Base-by-base conservation (phyloP, 495 filamentous ascomycete genomes). In the Annulohypoxylon moriforme region DNA sequence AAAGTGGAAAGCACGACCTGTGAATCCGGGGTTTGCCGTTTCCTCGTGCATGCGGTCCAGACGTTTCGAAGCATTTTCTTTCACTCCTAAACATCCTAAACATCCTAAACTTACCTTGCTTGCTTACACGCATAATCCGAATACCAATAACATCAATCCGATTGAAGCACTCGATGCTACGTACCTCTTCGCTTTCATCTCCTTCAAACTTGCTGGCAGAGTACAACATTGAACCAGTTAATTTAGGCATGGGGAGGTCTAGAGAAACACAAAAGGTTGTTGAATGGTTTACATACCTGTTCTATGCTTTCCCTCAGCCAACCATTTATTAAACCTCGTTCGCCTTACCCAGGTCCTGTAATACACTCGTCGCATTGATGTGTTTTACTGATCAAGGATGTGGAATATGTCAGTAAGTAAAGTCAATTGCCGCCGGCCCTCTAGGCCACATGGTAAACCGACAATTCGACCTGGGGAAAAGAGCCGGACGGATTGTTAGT, bases 391-490 rank as follows among this genome's bases (percentile, higher is more conserved):
- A 53, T 42, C 22, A 38, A 66, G 46, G 55, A 58, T 62, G 53
- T 59, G 69, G 49, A 57, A 59, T 42, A 11, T 31, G 47, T 25
- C 25, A 65, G 55, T 22, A 22, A 55, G 25, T 24, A 31, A 56
- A 60, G 14, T 67, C 56, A 69, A 67, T 70, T 70, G 46, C 47
- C 42, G 44, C 50, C 62, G 47, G 38, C 56, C 58, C 44, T 38
- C 58, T 18, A 38, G 38, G 24, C 49, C 52, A 47, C 50, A 46
- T 47, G 36, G 36, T 40, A n/a, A 10, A 40, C n/a, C n/a, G 71
- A 60, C 67, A 63, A 68, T 64, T 71, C 67, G 59, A 64, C 62
- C 62, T 22, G 67, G 71, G 71, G 63, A 60, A 71, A 67, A 53
- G 36, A 62, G 49, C n/a, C 62, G 44, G 59, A 24, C 14, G 7